Percentiles rank a stretch among this genome's conserved stretches.
Evolutionary conservation across 2,329 filamentous ascomycete genomes (phyloP).

Genomic region (Aspergillus luchuensis): DNA sequence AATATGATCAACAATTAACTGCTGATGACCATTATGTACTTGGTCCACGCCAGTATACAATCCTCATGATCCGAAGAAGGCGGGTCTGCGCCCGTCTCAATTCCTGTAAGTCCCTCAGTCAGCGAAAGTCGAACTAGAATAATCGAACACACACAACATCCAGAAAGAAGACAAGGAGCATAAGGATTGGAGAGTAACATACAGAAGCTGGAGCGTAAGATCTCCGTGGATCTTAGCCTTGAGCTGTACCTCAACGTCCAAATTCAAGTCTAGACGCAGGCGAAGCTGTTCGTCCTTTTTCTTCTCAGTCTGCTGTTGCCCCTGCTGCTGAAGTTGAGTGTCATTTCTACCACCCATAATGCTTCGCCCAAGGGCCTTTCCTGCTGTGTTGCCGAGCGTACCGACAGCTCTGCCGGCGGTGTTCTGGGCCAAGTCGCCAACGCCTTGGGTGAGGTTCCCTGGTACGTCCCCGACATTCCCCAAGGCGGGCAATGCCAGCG

Average conservation of each 20-base stretch:
- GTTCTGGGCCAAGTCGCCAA: background rate
- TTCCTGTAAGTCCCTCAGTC: too few relatives aligned
- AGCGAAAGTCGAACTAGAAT: too few relatives aligned
- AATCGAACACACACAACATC: too few relatives aligned
- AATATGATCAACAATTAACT: too few relatives aligned
- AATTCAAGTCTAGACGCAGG: conserved; percentile 72
- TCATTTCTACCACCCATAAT: background rate
- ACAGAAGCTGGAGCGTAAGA: conserved; percentile 76
- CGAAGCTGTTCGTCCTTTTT: conserved; percentile 41
- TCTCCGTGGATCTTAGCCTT: conserved; percentile 87
- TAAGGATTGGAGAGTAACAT: conserved; percentile 44
- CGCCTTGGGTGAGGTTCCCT: background rate
- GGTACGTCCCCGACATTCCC: background rate
- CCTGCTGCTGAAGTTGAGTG: conserved; percentile 1
- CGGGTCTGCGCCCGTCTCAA: too few relatives aligned
- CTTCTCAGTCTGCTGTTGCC: background rate
- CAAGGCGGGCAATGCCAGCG: background rate
- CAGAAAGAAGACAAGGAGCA: too few relatives aligned
- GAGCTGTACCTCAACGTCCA: conserved; percentile 81
- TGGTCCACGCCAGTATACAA: too few relatives aligned
- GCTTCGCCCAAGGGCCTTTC: background rate
- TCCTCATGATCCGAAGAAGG: too few relatives aligned
- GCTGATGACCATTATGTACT: too few relatives aligned
- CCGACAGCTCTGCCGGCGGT: background rate
- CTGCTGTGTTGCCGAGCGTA: conserved; percentile 1